Base-by-base conservation (phyloP, 2,329 filamentous ascomycete species). In the Gremmenia infestans region DNA sequence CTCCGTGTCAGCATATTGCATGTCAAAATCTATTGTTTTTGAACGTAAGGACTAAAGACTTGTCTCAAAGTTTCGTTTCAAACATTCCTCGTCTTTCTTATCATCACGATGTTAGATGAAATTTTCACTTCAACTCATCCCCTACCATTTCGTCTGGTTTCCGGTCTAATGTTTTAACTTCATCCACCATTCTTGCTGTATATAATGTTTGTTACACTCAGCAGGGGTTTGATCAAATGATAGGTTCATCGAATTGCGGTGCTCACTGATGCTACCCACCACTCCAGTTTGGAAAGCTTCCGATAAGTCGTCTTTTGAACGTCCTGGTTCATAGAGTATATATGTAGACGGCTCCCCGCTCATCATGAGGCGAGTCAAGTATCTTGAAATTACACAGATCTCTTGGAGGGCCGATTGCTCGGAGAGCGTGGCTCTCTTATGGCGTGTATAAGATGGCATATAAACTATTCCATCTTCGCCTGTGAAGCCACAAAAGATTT, bases 391-490 rank as follows among this genome's bases (percentile, higher is more conserved):
- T 6, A 17, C 37, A 39, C 6, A 39, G 14, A 39, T 39, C 37
- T 39, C 37, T 39, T 39, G 42, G 42, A 45, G n/a, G 4, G 15
- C 11, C 19, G 19, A 12, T 11, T 45, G 9, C 42, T 22, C n/a
- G 5, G n/a, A 22, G n/a, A 45, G 42, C n/a, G 42, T 23, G n/a
- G 22, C n/a, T 19, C n/a, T 45, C 42, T 45, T 11, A 22, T 45
- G 11, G 42, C 42, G 23, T 23, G 25, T 22, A 47, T 47, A 8
- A 28, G 23, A 47, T 47, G 45, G 45, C 45, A 25, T 9, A 45
- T 45, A 19, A 57, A 36, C 12, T 61, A 57, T 35, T 57, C 52
- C 22, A 56, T 57, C 23, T 35, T 61, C 40, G 56, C 25, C 19
- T 60, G 59, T 22, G 51, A 56, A 42, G 49, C 54, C 4, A 54